Base-by-base conservation (phyloP, 78 protist species). In the slime mould (Dictyostelium discoideum) region DNA sequence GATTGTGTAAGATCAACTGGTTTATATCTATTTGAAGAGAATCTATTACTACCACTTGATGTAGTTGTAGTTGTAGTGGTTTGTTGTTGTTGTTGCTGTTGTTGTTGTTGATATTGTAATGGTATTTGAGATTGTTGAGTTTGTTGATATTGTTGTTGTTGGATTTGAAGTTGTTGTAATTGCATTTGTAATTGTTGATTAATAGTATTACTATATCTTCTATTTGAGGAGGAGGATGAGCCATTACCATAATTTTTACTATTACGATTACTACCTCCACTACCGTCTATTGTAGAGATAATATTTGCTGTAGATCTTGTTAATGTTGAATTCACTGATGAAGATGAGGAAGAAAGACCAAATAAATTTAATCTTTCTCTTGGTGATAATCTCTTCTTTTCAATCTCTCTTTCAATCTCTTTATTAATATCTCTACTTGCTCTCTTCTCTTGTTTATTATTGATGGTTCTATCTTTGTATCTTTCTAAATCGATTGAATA, bases 361-460 rank as follows among this genome's bases (percentile, higher is more conserved):
- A 89, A 69, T 42, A 90, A n/a, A 63, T 85, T 81, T 13, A 90
- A 42, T 82, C 95, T 90, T 14, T 90, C 95, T 39, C 85, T 63
- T 67, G 95, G 95, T 44, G 83, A 63, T 13, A 90, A n/a, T 57
- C 95, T 54, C 77, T 78, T 87, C 57, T 78, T 87, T 37, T 90
- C 88, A 39, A 90, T 69, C 11, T 90, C 95, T 67, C 95, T 63
- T 69, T 90, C 95, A 90, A 90, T 90, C 50, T 90, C 95, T 40
- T 85, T 85, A 22, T 73, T 46, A 9, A 90, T 90, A 39, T 90
- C 95, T 24, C 95, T 42, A n/a, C 84, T 79, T 10, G 18, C n/a
- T 14, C 93, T n/a, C 26, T 73, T 63, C 11, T 90, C 88, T 20
- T 60, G 69, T 26, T 54, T 63, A n/a, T 50, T 76, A 26, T 50